Percentiles rank a stretch among this genome's conserved stretches.
Evolutionary conservation across 176 grass and related monocot genomes (phyloP).

Genomic region (Carex myosuroides): DNA sequence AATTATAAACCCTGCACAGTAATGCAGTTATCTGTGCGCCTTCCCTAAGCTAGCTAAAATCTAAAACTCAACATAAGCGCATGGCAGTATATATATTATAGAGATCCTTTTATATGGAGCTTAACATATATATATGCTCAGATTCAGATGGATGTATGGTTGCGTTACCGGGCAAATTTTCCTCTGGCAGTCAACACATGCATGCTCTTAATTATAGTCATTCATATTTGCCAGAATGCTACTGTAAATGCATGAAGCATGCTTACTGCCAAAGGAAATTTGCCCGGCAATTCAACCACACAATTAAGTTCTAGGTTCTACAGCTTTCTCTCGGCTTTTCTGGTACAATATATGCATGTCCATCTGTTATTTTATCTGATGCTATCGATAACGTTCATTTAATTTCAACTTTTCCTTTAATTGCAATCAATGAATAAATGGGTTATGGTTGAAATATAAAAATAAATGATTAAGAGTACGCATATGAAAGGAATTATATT

Average conservation of each 20-base stretch:
- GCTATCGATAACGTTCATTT: not conserved
- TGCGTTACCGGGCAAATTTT: constrained; percentile 5
- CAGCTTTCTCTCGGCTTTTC: not conserved
- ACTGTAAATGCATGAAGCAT: not conserved
- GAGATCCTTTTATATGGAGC: not conserved
- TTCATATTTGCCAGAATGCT: not conserved
- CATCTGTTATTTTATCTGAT: not conserved
- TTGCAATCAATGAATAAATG: not conserved
- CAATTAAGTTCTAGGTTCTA: not conserved
- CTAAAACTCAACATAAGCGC: not conserved
- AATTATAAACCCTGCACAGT: not conserved
- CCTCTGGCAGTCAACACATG: not conserved
- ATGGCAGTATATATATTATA: not conserved
- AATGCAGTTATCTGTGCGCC: not conserved
- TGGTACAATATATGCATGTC: not conserved
- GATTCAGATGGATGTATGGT: not conserved
- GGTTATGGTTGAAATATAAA: not conserved
- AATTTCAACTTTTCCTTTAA: not conserved
- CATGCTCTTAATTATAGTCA: not conserved
- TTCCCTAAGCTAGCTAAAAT: not conserved
- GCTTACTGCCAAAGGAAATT: constrained; percentile 56
- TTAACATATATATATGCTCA: not conserved
- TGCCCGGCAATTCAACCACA: constrained; percentile 51
- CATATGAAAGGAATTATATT: too few relatives aligned
- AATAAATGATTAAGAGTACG: too few relatives aligned